phyloP scores from a whole-genome alignment of 2,329 filamentous ascomycete genomes.

The Emergomyces pasteurianus region DNA sequence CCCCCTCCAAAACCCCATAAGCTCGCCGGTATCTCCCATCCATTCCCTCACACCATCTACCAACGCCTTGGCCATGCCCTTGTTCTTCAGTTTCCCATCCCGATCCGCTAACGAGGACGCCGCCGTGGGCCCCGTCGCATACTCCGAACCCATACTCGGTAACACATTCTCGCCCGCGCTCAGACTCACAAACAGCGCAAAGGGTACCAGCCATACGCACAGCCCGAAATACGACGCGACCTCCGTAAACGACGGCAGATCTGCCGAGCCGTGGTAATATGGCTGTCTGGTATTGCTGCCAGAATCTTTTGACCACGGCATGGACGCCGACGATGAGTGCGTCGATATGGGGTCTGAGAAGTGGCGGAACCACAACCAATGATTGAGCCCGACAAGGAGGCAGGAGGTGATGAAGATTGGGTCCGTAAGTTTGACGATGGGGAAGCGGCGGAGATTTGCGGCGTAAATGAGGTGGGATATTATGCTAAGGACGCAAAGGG shows the following conservation, averaged over 20 bases:
- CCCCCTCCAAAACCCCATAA: conserved; percentile 51
- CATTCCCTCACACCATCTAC: conserved; percentile 49
- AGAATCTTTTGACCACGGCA: conserved; percentile 26
- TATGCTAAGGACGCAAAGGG: conserved; percentile 62
- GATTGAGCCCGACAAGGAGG: conserved; percentile 73
- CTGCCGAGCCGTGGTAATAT: conserved; percentile 30
- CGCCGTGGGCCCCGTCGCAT: conserved; percentile 41
- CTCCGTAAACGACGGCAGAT: conserved; percentile 74
- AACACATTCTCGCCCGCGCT: conserved; percentile 92
- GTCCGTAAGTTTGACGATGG: conserved; percentile 73
- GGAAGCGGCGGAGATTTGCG: conserved; percentile 68
- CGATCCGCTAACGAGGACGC: conserved; percentile 10
- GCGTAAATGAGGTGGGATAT: conserved; percentile 74
- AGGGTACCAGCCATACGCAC: conserved; percentile 93
- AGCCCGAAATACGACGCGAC: conserved; percentile 93
- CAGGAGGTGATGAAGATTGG: conserved; percentile 79
- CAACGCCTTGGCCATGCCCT: conserved; percentile 51
- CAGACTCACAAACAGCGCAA: conserved; percentile 85
- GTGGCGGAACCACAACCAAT: conserved; percentile 91
- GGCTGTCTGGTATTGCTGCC: conserved; percentile 19
- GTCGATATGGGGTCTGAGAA: conserved; percentile 52
- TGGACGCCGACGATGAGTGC: conserved; percentile 33
- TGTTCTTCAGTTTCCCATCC: conserved; percentile 37
- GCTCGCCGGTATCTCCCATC: conserved; percentile 49
- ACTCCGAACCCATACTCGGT: conserved; percentile 77